Base-by-base conservation (phyloP, 2,329 filamentous ascomycete genomes). In the Parascedosporium putredinis region DNA sequence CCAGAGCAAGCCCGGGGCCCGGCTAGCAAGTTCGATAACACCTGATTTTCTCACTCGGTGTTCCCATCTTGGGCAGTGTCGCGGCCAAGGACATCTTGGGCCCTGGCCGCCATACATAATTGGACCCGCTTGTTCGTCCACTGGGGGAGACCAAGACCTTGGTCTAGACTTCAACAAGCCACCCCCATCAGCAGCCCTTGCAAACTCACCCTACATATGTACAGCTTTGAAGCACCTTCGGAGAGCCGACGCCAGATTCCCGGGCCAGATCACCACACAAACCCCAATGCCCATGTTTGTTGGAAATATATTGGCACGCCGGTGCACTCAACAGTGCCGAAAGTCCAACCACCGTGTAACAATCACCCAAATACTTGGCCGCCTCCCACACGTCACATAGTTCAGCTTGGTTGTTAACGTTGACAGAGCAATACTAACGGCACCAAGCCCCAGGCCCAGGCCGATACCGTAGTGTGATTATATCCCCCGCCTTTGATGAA, bases 381-480 rank as follows among this genome's bases (percentile, higher is more conserved):
- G 90, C 93, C 45, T 88, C 74, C 47, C 83, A 74, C 3, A 84
- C 83, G 29, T 82, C 78, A 62, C 87, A 94, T 10, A 93, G 72
- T 65, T 91, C 86, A 1, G 86, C 85, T 1, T 94, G 57, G 93
- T 86, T 0, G 88, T 88, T 0, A 83, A 83, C 25, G 94, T 64
- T n/a, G n/a, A n/a, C n/a, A n/a, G n/a, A n/a, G n/a, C n/a, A n/a
- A n/a, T n/a, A n/a, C n/a, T n/a, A 3, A 88, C 88, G 49, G 81
- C 86, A 1, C 81, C 82, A 57, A 94, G 88, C 1, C 88, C 88
- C 62, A 94, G 91, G 10, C 59, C 48, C 18, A 58, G 52, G 0
- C 56, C 54, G 1, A 88, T 60, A 1, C 88, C 67, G 0, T 78
- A 74, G 57, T 87, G 94, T 2, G n/a, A n/a, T n/a, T n/a, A n/a